A percentile compares a stretch with the other conserved stretches of the same genome.
Evolutionary conservation across 345 rosid genomes (phyloP).

Genomic region (Ailanthus altissimus): DNA sequence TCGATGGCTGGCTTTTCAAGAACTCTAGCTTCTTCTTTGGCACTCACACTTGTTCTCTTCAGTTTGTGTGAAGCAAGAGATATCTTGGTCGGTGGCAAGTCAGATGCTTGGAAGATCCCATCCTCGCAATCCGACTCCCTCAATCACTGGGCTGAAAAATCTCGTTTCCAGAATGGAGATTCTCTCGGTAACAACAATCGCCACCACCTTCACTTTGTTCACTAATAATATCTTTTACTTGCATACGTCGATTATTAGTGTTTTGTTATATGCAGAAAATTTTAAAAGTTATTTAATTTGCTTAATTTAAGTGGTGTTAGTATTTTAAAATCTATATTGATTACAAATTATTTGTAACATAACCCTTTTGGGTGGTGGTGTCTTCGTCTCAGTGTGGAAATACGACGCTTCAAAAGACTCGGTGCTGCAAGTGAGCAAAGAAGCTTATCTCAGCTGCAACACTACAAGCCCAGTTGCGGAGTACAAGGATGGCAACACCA

Average conservation of each 20-base stretch:
- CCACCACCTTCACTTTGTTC: neutral
- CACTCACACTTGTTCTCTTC: constrained; percentile 22
- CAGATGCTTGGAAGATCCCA: constrained; percentile 57
- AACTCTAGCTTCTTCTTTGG: constrained; percentile 20
- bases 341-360: neutral
- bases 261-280: too few species aligned
- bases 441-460: constrained; percentile 64
- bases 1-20: constrained; percentile 29
- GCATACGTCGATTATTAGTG: too few species aligned
- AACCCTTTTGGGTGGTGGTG: neutral
- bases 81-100: constrained; percentile 53
- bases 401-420: constrained; percentile 71
- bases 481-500: constrained; percentile 70
- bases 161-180: constrained; percentile 67
- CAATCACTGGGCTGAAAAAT: constrained; percentile 67
- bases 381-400: constrained; percentile 53
- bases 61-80: constrained; percentile 44
- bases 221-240: neutral
- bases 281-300: too few species aligned
- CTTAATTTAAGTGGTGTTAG: too few species aligned
- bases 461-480: constrained; percentile 51
- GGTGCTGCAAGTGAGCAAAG: constrained; percentile 63
- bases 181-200: constrained; percentile 46
- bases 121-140: constrained; percentile 72
- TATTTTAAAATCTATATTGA: neutral